These are phyloP conservation scores for Metschnikowia colocasiae DNA, from an alignment of 805 yeast species.

Conservation along the genomic window DNA sequence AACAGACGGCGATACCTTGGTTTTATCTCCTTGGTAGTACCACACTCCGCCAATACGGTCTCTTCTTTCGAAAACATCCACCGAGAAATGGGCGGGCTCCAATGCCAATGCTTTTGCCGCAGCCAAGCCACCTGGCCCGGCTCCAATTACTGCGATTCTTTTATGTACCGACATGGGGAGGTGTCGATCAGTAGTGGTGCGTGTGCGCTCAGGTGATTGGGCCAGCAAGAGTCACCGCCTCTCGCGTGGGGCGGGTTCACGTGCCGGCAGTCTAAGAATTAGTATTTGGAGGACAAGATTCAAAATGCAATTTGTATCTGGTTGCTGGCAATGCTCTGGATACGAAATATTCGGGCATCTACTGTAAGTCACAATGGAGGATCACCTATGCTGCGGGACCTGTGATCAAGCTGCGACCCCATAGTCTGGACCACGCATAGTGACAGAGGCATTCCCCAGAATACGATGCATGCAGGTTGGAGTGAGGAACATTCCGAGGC, in stretches of 20 bases:
- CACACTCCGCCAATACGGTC: conserved; percentile 73
- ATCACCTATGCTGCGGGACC: background rate
- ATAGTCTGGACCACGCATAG: conserved; percentile 1
- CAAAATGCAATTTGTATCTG: background rate
- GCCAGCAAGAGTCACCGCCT: background rate
- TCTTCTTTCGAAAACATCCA: conserved; percentile 61
- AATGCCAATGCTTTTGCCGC: conserved; percentile 58
- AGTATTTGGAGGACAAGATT: background rate
- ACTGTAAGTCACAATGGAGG: too few species aligned
- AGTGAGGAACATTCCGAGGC: conserved; percentile 1
- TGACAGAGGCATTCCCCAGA: background rate
- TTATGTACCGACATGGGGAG: conserved; percentile 4
- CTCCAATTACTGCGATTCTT: conserved; percentile 66
- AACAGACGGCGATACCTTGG: conserved; percentile 17
- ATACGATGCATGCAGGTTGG: background rate
- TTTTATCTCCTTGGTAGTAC: conserved; percentile 47
- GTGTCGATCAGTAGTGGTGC: background rate
- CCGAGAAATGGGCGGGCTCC: conserved; percentile 43
- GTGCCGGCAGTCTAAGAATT: background rate
- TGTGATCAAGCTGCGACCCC: background rate
- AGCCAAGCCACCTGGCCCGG: conserved; percentile 73
- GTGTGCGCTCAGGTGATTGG: background rate
- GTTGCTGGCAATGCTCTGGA: background rate
- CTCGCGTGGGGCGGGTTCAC: background rate
- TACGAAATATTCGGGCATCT: too few species aligned